Base-by-base conservation (phyloP, 176 grass and related monocot genomes). In the Rhynchospora tenuis region DNA sequence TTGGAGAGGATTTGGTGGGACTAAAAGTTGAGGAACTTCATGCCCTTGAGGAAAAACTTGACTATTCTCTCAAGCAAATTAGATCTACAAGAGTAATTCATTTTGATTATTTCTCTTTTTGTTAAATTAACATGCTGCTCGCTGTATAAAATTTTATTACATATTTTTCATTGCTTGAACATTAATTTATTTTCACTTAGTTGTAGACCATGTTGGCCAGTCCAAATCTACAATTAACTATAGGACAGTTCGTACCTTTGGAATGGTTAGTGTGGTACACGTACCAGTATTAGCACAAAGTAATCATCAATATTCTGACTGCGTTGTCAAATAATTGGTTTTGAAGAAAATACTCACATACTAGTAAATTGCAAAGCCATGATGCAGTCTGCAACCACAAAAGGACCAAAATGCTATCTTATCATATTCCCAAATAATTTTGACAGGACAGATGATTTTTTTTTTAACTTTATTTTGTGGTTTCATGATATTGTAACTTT, bases 51-150 rank as follows among this genome's bases (percentile, higher is more conserved):
- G 88, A 91, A 59, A 89, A 93, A 85, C 96, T 99, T 78, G 96
- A 99, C 85, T 87, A 82, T 67, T 95, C 96, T 78, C 91, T 99
- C 57, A 95, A 85, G 86, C 93, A 95, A 83, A 95, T 95, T 87
- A 88, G 96, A 93, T 93, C 96, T 43, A 92, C 93, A 69, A 91
- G 93, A 89, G 96, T 99, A 93, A 81, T 47, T 19, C 23, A 23
- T 9, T 67, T 45, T 80, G 33, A 85, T 28, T 76, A 66, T 79
- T 64, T 48, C 27, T 28, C 9, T 26, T 59, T 59, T 73, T 2
- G 4, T 50, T 73, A 26, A 51, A 73, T 24, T 74, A 51, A 27
- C 46, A 74, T 27, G 4, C 9, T 23, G 45, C 10, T 51, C 51
- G 4, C 22, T 27, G 0, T 22, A 48, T 73, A 24, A 50, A 26